Conservation (phyloP, 169 alveolate genomes). For the Babesia microti region DNA sequence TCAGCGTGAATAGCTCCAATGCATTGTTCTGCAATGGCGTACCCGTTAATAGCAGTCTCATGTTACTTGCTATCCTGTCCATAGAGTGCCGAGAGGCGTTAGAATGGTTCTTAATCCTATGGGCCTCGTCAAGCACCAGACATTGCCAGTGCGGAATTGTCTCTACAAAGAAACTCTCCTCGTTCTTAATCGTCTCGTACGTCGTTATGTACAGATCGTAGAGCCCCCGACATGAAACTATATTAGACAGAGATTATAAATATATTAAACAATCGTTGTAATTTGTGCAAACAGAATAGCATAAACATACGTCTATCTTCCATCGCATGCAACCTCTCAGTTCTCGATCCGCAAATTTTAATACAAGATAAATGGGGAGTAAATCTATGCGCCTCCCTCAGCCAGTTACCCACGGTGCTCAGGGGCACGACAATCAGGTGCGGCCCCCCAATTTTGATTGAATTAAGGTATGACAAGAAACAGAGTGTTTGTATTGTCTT, state of each 20-base stretch:
- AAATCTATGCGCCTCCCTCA: conserved; percentile 79
- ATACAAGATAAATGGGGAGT: conserved; percentile 74
- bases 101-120: conserved; percentile 92
- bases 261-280: neutral
- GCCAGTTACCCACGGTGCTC: conserved; percentile 91
- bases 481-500: conserved; percentile 81
- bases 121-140: conserved; percentile 96
- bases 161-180: conserved; percentile 77
- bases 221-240: conserved; percentile 61
- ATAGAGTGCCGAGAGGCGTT: conserved; percentile 85
- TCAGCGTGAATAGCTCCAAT: conserved; percentile 84
- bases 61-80: conserved; percentile 74
- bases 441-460: conserved; percentile 76
- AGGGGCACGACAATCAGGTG: conserved; percentile 89
- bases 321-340: conserved; percentile 74
- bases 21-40: conserved; percentile 91
- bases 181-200: conserved; percentile 81
- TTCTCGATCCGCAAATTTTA: conserved; percentile 74
- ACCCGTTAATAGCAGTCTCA: conserved; percentile 86
- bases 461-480: conserved; percentile 66
- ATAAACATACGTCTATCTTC: conserved; percentile 55
- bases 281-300: neutral
- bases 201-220: conserved; percentile 80
- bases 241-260: neutral
- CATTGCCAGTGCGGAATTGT: conserved; percentile 83